Evolutionary conservation across 208 protist genomes (phyloP), one percentile per base, ranked within the genome.

Genomic region (Leishmania aethiopica): DNA sequence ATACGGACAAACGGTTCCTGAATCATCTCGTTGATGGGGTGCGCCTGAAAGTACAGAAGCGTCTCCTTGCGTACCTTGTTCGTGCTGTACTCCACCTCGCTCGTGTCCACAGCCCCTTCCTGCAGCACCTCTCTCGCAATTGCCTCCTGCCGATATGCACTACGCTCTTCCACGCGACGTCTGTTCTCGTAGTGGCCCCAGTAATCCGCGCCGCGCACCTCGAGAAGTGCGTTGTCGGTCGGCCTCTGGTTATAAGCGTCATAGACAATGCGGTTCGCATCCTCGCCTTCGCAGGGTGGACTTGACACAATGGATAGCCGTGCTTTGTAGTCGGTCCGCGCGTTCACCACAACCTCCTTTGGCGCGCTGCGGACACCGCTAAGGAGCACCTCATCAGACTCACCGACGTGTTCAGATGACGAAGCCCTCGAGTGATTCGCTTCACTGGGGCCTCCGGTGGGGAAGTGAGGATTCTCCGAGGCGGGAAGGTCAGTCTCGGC

Each of bases 1-100:
- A 97, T 89, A 49, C 94, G 94, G n/a, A 96, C 94, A 85, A 93
- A 96, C 0, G 88, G 75, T 75, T 96, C 93, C 77, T 95, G 92
- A 60, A 97, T 97, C 93, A 96, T 97, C 82, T 97, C 94, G 78
- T 97, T 97, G 49, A 96, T 94, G 19, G 94, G 94, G 81, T 96
- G 91, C 42, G 90, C 86, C 76, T 96, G 92, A 81, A 93, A 95
- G 87, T 96, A 97, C 8, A 96, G 88, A 42, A 97, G 83, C 67
- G 90, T 95, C 79, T 96, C 92, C 66, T 92, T 95, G 1, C 94
- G 91, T 0, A 97, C 84, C 55, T 77, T 85, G 70, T 93, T 86
- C 40, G 86, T 81, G 73, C 88, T 91, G 84, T 96, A 89, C 78
- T 94, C 92, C 62, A 89, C 84, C 79, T 93, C 88, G 69, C 89